phyloP scores from a whole-genome alignment of 306 rosid genomes.

The Inga laurina region DNA sequence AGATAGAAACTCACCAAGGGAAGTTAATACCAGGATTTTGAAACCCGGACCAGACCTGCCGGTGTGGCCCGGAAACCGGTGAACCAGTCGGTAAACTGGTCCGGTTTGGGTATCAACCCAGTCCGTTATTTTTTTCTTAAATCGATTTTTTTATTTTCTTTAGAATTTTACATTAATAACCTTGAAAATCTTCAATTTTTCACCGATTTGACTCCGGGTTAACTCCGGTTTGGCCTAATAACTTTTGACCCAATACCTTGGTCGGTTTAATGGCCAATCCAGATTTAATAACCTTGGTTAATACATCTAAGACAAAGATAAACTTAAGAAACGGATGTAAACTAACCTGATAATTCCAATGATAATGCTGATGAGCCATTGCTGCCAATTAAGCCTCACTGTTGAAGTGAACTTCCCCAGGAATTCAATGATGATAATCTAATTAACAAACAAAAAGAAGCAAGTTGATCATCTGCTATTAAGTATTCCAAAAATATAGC shows the following conservation, averaged over 20 bases:
- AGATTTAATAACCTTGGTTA: background rate
- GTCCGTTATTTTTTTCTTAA: too few species aligned
- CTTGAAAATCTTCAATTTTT: too few species aligned
- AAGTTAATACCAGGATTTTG: background rate
- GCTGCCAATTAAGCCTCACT: conserved; percentile 74
- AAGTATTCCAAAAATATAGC: background rate
- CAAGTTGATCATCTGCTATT: background rate
- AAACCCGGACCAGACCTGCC: too few species aligned
- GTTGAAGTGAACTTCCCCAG: conserved; percentile 87
- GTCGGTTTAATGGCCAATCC: too few species aligned
- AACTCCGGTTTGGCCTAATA: too few species aligned
- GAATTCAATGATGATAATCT: conserved; percentile 77
- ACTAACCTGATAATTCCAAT: conserved; percentile 77
- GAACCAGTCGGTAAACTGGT: too few species aligned
- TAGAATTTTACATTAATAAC: too few species aligned
- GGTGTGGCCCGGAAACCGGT: too few species aligned
- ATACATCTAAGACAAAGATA: conserved; percentile 4
- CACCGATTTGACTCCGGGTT: too few species aligned
- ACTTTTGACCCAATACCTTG: too few species aligned
- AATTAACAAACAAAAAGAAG: background rate
- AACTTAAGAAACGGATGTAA: background rate
- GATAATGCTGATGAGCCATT: conserved; percentile 66
- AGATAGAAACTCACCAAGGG: background rate
- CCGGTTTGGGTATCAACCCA: too few species aligned
- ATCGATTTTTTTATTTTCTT: too few species aligned